A percentile compares a stretch with the other conserved stretches of the same genome.
Evolutionary conservation across 129 eudicot genomes (phyloP).

Genomic region (Cynara cardunculus): DNA sequence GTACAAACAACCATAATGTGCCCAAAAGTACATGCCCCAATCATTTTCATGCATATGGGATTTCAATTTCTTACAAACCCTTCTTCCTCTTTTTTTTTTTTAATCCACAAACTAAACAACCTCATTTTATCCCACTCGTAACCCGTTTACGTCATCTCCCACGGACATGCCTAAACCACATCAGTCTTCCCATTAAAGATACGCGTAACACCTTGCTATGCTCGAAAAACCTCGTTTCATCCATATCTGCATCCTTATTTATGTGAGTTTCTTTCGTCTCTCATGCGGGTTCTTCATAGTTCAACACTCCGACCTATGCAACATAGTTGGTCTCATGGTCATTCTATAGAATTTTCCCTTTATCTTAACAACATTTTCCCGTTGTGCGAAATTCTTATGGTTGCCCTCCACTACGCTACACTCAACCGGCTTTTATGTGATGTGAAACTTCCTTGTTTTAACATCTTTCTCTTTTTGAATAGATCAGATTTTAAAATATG

Average conservation of each 20-base stretch:
- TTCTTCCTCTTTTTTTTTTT: too few relatives aligned
- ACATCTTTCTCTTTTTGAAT: background rate
- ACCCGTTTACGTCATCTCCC: too few relatives aligned
- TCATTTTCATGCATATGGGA: slow-evolving; percentile 16
- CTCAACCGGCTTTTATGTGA: background rate
- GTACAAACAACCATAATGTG: slow-evolving; percentile 32
- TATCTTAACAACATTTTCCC: background rate
- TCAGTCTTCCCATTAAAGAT: too few relatives aligned
- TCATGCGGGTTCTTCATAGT: background rate
- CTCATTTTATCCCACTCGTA: too few relatives aligned
- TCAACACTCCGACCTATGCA: background rate
- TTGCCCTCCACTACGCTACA: background rate
- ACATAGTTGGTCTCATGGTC: background rate
- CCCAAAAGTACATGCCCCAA: slow-evolving; percentile 35
- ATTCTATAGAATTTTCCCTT: background rate
- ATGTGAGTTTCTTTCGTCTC: background rate
- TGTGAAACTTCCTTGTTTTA: background rate
- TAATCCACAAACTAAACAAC: too few relatives aligned
- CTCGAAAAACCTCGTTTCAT: background rate
- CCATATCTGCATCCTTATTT: background rate
- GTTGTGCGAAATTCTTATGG: too few relatives aligned
- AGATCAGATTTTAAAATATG: too few relatives aligned
- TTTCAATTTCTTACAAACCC: background rate
- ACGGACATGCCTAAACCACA: too few relatives aligned
- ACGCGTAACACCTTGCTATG: background rate